Evolutionary conservation across 1,284 basidiomycete species (phyloP), one percentile per base, ranked within the genome.

Genomic region (Tausonia pullulans): DNA sequence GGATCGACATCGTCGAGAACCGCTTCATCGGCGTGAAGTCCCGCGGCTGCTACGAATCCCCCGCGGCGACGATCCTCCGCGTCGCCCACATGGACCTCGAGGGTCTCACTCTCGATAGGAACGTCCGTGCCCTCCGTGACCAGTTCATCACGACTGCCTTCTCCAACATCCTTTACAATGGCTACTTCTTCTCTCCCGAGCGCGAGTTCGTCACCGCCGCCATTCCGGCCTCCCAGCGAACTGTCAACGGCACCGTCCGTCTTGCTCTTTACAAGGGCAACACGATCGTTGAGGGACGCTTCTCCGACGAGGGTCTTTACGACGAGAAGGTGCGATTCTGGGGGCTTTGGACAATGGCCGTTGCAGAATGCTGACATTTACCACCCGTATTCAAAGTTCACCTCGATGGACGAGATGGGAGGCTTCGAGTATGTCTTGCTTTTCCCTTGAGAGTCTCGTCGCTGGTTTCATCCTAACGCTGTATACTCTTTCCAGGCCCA

Each of bases 1-100:
- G 95, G 68, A 88, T 97, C 78, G 95, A 98, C 78, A 98, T 98
- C 75, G 96, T 98, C 73, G 95, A 98, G 81, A 98, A 98, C 81
- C 85, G 95, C 64, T 98, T 97, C 82, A 98, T 98, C 76, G 95
- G 95, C 69, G 94, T 98, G 76, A 98, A 98, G 80, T 93, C 89
- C 64, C 89, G 95, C 64, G 95, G 95, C 49, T 99, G 96, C 81
- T 99, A 99, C 81, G 95, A 99, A 79, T 88, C 89, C 6, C 95
- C 95, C 16, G 95, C 86, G 27, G 95, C 91, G 56, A 97, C 94
- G 66, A 97, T 98, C 78, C 83, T 99, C 58, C 90, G 94, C 71
- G 86, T 83, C 16, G 95, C 95, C 11, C 95, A 98, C 80, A 83
- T 99, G 78, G 96, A 98, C 74, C 79, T 99, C 70, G 95, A 98